Conservation (phyloP, 2,329 filamentous ascomycete genomes). For the Erysiphe neolycopersici region DNA sequence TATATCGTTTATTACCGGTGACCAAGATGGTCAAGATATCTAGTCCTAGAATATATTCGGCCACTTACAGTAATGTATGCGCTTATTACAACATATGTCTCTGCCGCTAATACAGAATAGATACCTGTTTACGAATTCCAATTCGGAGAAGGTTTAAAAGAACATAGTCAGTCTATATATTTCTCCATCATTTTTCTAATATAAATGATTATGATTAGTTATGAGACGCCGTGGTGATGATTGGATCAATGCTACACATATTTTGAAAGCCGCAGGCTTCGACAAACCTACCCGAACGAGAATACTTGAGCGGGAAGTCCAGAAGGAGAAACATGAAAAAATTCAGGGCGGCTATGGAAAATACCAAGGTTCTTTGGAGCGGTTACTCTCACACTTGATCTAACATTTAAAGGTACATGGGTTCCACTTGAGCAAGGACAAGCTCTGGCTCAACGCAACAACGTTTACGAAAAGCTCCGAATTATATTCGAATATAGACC, state of each 20-base stretch:
- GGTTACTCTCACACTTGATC: neutral
- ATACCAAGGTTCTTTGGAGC: constrained; percentile 48
- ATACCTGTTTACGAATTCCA: constrained; percentile 90
- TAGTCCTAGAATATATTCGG: constrained; percentile 28
- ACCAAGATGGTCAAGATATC: constrained; percentile 11
- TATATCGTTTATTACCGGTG: too few relatives aligned
- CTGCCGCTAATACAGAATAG: constrained; percentile 18
- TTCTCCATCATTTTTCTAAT: neutral
- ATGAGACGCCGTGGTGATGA: constrained; percentile 85
- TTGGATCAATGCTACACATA: constrained; percentile 99
- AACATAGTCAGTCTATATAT: constrained; percentile 28
- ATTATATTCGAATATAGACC: constrained; percentile 77
- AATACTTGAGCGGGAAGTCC: constrained; percentile 87
- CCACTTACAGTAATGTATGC: constrained; percentile 39
- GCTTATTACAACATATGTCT: neutral
- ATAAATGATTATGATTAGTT: constrained; percentile 17
- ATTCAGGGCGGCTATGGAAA: constrained; percentile 96
- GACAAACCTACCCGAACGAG: constrained; percentile 89
- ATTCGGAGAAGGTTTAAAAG: constrained; percentile 47
- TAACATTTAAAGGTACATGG: constrained; percentile 48
- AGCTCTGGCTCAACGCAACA: constrained; percentile 62
- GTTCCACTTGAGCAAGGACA: constrained; percentile 68
- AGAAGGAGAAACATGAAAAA: constrained; percentile 91
- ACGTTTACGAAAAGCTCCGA: constrained; percentile 54
- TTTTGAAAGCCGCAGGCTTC: constrained; percentile 86